A percentile compares a stretch with the other conserved stretches of the same genome.
These are phyloP conservation scores for Aureobasidium sp. DNA, from an alignment of 2,329 filamentous ascomycete genomes.

Conservation along the genomic window DNA sequence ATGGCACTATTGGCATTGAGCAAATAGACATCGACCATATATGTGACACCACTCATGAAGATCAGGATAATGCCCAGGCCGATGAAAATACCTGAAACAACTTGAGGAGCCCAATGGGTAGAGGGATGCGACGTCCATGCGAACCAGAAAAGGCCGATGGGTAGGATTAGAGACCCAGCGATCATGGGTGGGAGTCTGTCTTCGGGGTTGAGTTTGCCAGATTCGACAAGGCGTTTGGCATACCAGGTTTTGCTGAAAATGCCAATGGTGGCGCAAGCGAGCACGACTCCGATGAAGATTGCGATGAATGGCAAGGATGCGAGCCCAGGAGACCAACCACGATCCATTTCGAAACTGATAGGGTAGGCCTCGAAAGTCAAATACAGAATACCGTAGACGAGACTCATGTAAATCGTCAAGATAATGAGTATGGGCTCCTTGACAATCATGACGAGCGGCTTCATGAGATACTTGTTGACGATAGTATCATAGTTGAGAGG, in stretches of 20 bases:
- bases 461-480: slow-evolving; percentile 14
- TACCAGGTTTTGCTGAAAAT: slow-evolving; percentile 31
- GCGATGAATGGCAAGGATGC: slow-evolving; percentile 35
- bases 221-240: slow-evolving; percentile 25
- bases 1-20: slow-evolving; percentile 27
- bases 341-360: slow-evolving; percentile 35
- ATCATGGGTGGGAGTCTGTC: slow-evolving; percentile 41
- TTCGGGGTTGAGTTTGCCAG: slow-evolving; percentile 34
- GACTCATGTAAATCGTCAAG: slow-evolving; percentile 24
- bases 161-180: slow-evolving; percentile 41
- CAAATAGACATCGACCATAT: slow-evolving; percentile 31
- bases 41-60: slow-evolving; percentile 20
- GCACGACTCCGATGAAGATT: slow-evolving; percentile 31
- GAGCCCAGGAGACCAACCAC: slow-evolving; percentile 34
- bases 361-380: slow-evolving; percentile 42
- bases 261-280: slow-evolving; percentile 26
- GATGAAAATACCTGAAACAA: slow-evolving; percentile 11
- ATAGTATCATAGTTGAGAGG: slow-evolving; percentile 7
- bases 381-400: slow-evolving; percentile 36
- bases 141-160: slow-evolving; percentile 23
- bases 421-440: slow-evolving; percentile 22
- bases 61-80: slow-evolving; percentile 16
- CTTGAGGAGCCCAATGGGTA: slow-evolving; percentile 14
- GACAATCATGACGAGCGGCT: slow-evolving; percentile 21
- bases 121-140: slow-evolving; percentile 10